Percentiles rank a stretch among this genome's conserved stretches.
Conservation (phyloP, 148 eudicot genomes). For the Talinum fruticosum region DNA sequence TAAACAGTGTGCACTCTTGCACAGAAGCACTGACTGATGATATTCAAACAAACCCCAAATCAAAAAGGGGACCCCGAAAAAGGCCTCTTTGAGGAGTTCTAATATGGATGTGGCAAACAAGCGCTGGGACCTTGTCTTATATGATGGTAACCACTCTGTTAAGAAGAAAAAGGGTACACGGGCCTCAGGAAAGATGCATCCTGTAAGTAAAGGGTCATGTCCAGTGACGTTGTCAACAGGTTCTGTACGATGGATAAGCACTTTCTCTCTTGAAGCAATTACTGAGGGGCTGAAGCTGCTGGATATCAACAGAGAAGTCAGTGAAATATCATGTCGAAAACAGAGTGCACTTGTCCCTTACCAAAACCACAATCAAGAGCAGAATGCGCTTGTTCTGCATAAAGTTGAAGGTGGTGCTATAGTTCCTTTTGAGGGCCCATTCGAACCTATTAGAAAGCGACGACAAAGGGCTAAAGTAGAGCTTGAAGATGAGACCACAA, state of each 20-base stretch:
- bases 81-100: conserved; percentile 23
- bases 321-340: conserved; percentile 17
- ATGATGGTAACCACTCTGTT: conserved; percentile 20
- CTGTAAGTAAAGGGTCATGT: conserved; percentile 1
- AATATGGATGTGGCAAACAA: conserved; percentile 7
- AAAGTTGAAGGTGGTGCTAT: conserved; percentile 54
- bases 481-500: conserved; percentile 87
- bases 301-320: conserved; percentile 46
- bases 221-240: conserved; percentile 37
- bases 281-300: conserved; percentile 43
- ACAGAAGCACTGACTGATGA: conserved; percentile 48
- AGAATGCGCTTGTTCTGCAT: conserved; percentile 65
- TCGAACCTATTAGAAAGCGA: conserved; percentile 51
- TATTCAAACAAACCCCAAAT: conserved; percentile 26
- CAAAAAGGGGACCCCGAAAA: conserved; percentile 53
- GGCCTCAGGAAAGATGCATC: neutral
- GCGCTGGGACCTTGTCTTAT: conserved; percentile 27
- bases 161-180: conserved; percentile 28
- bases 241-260: conserved; percentile 39
- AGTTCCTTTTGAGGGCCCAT: conserved; percentile 58
- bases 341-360: conserved; percentile 34
- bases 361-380: conserved; percentile 28
- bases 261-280: conserved; percentile 43
- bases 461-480: conserved; percentile 74
- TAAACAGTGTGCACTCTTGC: conserved; percentile 33